Evolutionary conservation across 495 filamentous ascomycete genomes (phyloP), one percentile per base, ranked within the genome.

Genomic region (Parathielavia hyrcaniae): DNA sequence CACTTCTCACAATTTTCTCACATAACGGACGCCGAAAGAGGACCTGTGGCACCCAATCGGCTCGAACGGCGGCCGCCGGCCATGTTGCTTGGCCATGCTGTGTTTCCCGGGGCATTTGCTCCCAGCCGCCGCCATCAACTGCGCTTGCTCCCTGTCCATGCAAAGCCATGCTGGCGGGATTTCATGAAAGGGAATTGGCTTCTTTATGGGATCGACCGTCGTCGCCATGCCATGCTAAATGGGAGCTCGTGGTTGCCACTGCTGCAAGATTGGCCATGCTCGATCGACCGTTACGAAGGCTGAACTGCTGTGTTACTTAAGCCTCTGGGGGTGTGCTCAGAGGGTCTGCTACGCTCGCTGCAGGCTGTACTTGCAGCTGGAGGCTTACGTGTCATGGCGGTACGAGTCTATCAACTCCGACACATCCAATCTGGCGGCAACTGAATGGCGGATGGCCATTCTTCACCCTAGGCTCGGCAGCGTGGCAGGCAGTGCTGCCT

Each of bases 231-330:
- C 13, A 40, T 51, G 44, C 53, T 30, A 40, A 46, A 45, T 51
- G 9, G 23, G 10, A 44, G 19, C 20, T 26, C 10, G 16, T 8
- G 14, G 8, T 19, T 12, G 48, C 36, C 22, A 40, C 54, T 44
- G 39, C 59, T 61, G 59, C 59, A 56, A 61, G 59, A 61, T 61
- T 13, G 36, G n/a, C 10, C 13, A 47, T 47, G 13, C 22, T 52
- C 44, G 34, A 56, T 40, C 41, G 20, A 54, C 35, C 50, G 23
- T 43, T 53, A 43, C n/a, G 14, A 30, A 47, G 26, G 26, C 26
- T 30, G 26, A 2, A 30, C 26, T 16, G 14, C 35, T n/a, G n/a
- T n/a, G n/a, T n/a, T 23, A 49, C 19, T 20, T 48, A 6, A 36
- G 43, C 40, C 41, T 22, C 43, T 54, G 10, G 23, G 35, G 23